These are phyloP conservation scores for Sphaerulina vaccinii DNA, from an alignment of 2,329 filamentous ascomycete species.

Conservation along the genomic window DNA sequence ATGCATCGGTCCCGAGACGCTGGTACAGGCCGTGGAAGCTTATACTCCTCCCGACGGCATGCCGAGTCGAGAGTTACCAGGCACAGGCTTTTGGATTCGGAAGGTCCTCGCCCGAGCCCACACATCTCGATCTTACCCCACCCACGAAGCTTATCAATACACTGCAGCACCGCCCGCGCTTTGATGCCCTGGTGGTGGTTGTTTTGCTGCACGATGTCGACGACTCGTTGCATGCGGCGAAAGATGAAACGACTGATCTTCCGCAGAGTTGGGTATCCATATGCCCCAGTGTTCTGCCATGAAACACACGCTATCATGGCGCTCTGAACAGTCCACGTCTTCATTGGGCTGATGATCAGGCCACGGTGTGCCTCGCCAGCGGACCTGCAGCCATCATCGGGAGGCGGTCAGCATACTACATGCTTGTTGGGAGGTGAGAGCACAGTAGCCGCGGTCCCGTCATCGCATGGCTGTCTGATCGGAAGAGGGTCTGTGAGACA, in stretches of 20 bases:
- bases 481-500: too few relatives aligned
- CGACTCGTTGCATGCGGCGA: not conserved
- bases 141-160: constrained; percentile 4
- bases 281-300: too few relatives aligned
- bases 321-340: too few relatives aligned
- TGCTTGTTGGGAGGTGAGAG: too few relatives aligned
- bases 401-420: too few relatives aligned
- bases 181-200: not conserved
- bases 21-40: constrained; percentile 7
- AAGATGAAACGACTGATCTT: not conserved
- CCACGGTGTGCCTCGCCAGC: too few relatives aligned
- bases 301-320: too few relatives aligned
- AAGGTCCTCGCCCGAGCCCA: not conserved
- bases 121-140: constrained; percentile 6
- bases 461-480: too few relatives aligned
- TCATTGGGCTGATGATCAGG: too few relatives aligned
- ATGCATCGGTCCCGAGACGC: not conserved
- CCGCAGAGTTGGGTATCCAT: not conserved
- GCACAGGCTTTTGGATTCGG: not conserved
- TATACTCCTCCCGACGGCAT: constrained; percentile 1
- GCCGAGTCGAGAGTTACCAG: not conserved
- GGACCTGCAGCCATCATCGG: too few relatives aligned
- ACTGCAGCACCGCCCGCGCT: constrained; percentile 16
- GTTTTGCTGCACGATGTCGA: not conserved
- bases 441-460: too few relatives aligned